phyloP scores from a whole-genome alignment of 495 filamentous ascomycete genomes.

The Cercophora newfieldiana region DNA sequence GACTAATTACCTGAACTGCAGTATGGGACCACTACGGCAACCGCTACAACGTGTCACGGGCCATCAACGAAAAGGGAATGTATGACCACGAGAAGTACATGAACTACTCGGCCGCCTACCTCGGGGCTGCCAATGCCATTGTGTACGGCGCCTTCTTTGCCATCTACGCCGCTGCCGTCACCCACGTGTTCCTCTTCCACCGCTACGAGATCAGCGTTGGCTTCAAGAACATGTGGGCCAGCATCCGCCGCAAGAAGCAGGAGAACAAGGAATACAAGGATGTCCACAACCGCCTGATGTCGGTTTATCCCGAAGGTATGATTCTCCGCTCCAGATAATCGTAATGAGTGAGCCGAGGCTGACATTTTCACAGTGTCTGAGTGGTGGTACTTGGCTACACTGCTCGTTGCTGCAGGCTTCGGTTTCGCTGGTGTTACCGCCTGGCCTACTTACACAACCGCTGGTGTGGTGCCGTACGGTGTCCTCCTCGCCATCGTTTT shows the following conservation, averaged over 20 bases:
- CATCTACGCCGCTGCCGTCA: constrained; percentile 41
- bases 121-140: constrained; percentile 35
- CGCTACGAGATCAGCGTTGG: constrained; percentile 43
- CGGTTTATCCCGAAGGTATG: constrained; percentile 33
- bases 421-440: constrained; percentile 38
- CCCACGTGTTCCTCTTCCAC: constrained; percentile 42
- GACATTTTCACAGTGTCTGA: constrained; percentile 31
- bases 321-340: no score
- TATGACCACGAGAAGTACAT: constrained; percentile 40
- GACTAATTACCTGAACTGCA: no score
- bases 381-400: constrained; percentile 41
- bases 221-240: constrained; percentile 31
- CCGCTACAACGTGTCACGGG: constrained; percentile 40
- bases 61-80: constrained; percentile 37
- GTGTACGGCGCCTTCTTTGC: constrained; percentile 45
- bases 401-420: constrained; percentile 34
- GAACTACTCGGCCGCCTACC: constrained; percentile 42
- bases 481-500: constrained; percentile 43
- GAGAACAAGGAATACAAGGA: constrained; percentile 23
- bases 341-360: neutral
- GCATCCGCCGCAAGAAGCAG: constrained; percentile 21
- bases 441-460: constrained; percentile 45
- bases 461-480: constrained; percentile 44
- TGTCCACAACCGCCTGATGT: constrained; percentile 45
- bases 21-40: constrained; percentile 41